Conservation (phyloP, 78 protist species). For the Guillardia theta region DNA sequence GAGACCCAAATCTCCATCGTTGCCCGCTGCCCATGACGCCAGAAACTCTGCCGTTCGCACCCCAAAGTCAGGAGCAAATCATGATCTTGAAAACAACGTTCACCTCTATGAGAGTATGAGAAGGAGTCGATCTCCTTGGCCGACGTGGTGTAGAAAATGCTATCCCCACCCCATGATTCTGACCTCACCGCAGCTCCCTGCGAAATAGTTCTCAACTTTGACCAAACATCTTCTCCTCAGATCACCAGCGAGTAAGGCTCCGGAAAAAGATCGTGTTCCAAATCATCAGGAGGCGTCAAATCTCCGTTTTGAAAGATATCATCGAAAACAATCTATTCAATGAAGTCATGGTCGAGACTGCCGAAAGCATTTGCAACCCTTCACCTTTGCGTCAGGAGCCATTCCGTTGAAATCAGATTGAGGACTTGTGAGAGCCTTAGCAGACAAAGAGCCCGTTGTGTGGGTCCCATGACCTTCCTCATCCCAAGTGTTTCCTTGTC, state of each 20-base stretch:
- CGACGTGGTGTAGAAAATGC: constrained; percentile 19
- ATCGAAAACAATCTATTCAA: constrained; percentile 16
- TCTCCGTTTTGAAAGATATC: neutral
- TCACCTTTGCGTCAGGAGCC: constrained; percentile 36
- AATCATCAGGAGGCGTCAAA: neutral
- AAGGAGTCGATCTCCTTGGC: constrained; percentile 29
- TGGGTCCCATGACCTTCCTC: constrained; percentile 58
- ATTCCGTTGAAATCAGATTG: neutral
- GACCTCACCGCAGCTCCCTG: neutral
- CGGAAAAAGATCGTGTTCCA: neutral
- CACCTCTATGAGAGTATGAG: neutral
- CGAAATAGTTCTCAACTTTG: neutral
- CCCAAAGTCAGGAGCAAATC: neutral
- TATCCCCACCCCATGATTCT: constrained; percentile 27
- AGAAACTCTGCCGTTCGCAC: neutral
- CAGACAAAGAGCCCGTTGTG: constrained; percentile 14
- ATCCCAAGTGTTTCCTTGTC: neutral
- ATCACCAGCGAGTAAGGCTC: constrained; percentile 13
- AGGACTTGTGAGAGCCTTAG: neutral
- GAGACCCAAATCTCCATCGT: constrained; percentile 41
- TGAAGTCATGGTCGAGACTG: too few species aligned
- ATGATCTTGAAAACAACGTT: too few species aligned
- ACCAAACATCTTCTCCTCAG: neutral
- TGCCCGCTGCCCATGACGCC: constrained; percentile 49
- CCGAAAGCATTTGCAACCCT: too few species aligned